phyloP scores from a whole-genome alignment of 768 basidiomycete species.

The Phlebiopsis gigantea region DNA sequence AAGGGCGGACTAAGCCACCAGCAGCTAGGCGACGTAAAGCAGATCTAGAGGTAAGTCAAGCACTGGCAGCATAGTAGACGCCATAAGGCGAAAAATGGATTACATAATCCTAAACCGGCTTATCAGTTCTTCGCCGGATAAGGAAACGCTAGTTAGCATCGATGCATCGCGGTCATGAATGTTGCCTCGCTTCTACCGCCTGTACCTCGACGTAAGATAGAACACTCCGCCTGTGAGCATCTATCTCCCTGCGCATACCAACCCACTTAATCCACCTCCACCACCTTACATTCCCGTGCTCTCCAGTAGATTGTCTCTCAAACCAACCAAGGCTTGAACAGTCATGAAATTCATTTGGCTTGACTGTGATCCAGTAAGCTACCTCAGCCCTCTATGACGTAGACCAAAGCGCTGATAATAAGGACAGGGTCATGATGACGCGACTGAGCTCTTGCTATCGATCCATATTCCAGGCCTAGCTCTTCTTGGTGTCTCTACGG shows the following conservation, averaged over 20 bases:
- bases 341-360: conserved; percentile 28
- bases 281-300: neutral
- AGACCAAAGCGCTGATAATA: neutral
- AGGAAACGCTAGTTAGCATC: neutral
- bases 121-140: neutral
- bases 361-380: conserved; percentile 30
- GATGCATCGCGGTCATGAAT: neutral
- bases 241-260: neutral
- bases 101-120: neutral
- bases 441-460: conserved; percentile 75
- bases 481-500: conserved; percentile 82
- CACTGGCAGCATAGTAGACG: neutral
- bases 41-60: neutral
- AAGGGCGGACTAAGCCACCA: neutral
- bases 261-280: neutral
- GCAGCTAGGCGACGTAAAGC: neutral
- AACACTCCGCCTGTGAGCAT: neutral
- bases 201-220: neutral
- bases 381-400: neutral
- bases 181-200: neutral
- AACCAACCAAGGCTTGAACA: too few relatives aligned
- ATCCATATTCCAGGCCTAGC: conserved; percentile 57
- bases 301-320: too few relatives aligned
- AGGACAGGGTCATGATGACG: conserved; percentile 83
- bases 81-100: conserved; percentile 11